phyloP scores from a whole-genome alignment of 257 asterid genomes.

The Marsdenia floribunda region DNA sequence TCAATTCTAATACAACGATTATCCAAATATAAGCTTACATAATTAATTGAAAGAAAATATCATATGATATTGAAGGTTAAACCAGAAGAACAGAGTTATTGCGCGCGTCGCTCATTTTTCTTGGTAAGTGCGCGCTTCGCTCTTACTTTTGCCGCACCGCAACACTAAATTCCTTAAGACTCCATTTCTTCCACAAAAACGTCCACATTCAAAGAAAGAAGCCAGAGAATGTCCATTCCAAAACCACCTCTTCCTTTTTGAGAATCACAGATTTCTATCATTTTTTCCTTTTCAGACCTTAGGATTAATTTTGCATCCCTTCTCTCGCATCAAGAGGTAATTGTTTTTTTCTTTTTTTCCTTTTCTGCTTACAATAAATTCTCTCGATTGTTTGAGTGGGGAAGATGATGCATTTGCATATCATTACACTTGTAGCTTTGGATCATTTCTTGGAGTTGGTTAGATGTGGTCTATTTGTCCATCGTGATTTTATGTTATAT shows the following conservation, averaged over 20 bases:
- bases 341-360: not conserved
- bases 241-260: not conserved
- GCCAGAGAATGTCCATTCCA: not conserved
- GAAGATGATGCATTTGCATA: not conserved
- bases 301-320: not conserved
- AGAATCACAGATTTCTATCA: not conserved
- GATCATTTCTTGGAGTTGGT: not conserved
- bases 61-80: too few relatives aligned
- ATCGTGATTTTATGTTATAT: too few relatives aligned
- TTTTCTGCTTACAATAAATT: not conserved
- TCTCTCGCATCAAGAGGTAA: conserved; percentile 5
- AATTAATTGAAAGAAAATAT: too few relatives aligned
- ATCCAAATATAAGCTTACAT: too few relatives aligned
- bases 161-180: not conserved
- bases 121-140: not conserved
- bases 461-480: not conserved
- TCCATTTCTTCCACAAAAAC: not conserved
- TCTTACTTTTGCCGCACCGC: not conserved
- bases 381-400: not conserved
- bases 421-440: not conserved
- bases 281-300: too few relatives aligned
- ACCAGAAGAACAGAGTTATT: too few relatives aligned
- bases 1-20: too few relatives aligned
- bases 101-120: too few relatives aligned
- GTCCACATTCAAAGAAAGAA: conserved; percentile 18